Conservation (phyloP, 2,329 filamentous ascomycete species). For the Pseudocercospora fijiensis region DNA sequence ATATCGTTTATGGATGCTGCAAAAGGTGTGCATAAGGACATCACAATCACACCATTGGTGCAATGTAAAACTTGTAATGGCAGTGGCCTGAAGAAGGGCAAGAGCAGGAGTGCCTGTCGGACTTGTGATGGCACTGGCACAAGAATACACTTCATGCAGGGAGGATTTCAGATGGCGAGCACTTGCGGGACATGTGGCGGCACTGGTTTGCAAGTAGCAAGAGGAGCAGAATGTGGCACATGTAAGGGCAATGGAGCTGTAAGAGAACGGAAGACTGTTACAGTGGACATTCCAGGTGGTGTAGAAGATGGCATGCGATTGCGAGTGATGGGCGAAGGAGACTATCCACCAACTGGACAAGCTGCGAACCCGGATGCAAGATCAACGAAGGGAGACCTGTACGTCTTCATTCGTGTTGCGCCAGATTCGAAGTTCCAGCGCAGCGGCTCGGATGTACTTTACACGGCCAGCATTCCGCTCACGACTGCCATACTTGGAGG, state of each 20-base stretch:
- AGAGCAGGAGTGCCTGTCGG: constrained; percentile 70
- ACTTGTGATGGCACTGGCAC: constrained; percentile 83
- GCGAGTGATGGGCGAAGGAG: constrained; percentile 79
- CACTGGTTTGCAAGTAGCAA: constrained; percentile 71
- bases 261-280: constrained; percentile 77
- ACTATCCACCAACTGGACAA: constrained; percentile 75
- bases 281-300: constrained; percentile 87
- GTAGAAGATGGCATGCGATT: constrained; percentile 96
- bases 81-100: constrained; percentile 78
- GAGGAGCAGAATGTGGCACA: constrained; percentile 73
- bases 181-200: constrained; percentile 82
- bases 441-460: constrained; percentile 83
- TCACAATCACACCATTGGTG: constrained; percentile 77
- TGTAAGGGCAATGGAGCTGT: constrained; percentile 83
- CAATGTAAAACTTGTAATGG: constrained; percentile 81
- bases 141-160: constrained; percentile 82
- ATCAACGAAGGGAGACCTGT: constrained; percentile 80
- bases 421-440: constrained; percentile 86
- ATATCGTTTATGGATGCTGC: constrained; percentile 96
- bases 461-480: constrained; percentile 86
- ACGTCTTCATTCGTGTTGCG: constrained; percentile 86
- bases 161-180: constrained; percentile 93
- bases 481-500: constrained; percentile 92
- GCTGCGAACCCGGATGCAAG: constrained; percentile 62
- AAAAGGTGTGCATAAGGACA: constrained; percentile 85